Evolutionary conservation across 2,329 filamentous ascomycete genomes (phyloP).

Genomic region (Botrytis sinoallii): DNA sequence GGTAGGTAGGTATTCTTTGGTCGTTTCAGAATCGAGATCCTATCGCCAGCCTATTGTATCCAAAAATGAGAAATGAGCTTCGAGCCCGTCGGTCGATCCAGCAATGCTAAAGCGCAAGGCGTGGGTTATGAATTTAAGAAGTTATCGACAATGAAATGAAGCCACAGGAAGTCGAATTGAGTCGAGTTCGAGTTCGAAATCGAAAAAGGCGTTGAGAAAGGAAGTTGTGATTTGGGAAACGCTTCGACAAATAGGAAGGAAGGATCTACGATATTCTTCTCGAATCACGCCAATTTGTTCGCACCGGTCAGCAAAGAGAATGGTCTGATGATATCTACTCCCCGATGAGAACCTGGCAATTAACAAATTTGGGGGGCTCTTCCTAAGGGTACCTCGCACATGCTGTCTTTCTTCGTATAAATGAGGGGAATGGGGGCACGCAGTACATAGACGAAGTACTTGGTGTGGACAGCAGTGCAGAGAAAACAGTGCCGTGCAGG

Average conservation of each 20-base stretch:
- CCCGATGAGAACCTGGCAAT: neutral
- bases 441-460: neutral
- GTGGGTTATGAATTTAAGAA: conserved; percentile 9
- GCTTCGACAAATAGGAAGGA: conserved; percentile 4
- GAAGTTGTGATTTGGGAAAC: neutral
- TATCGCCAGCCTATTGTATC: conserved; percentile 15
- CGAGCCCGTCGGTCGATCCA: conserved; percentile 31
- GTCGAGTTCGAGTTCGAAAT: neutral
- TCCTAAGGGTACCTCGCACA: neutral
- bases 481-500: neutral
- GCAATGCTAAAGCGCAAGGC: conserved; percentile 28
- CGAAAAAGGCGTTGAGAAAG: conserved; percentile 2
- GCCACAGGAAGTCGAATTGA: neutral
- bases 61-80: conserved; percentile 23
- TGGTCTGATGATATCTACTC: neutral
- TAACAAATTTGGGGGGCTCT: neutral
- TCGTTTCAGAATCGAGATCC: conserved; percentile 27
- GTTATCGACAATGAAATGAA: conserved; percentile 9
- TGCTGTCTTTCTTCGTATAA: neutral
- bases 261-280: neutral
- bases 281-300: neutral
- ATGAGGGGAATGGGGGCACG: conserved; percentile 4
- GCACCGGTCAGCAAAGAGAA: neutral
- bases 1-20: conserved; percentile 2
- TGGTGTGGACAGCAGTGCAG: neutral